phyloP scores from a whole-genome alignment of 192 early-diverging fungal genomes.

The Spizellomyces sp. region DNA sequence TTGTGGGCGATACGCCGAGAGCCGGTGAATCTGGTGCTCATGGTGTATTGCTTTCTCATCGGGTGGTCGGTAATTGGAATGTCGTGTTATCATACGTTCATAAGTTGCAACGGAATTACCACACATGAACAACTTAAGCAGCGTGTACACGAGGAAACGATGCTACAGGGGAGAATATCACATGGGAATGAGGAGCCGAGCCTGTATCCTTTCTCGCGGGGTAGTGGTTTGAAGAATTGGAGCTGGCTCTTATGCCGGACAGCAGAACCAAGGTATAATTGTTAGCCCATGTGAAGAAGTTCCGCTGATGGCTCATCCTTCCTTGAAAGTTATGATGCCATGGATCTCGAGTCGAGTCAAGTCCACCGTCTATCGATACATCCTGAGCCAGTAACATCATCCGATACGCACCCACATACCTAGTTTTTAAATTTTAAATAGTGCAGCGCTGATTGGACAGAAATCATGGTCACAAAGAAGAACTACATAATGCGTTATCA shows the following conservation, averaged over 20 bases:
- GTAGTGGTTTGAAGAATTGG: slow-evolving; percentile 52
- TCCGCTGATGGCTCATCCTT: too few species aligned
- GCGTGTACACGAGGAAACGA: slow-evolving; percentile 28
- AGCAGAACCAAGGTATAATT: slow-evolving; percentile 1
- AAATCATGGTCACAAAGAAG: too few species aligned
- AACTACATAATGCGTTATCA: too few species aligned
- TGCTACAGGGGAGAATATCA: not conserved
- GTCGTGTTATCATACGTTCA: slow-evolving; percentile 73
- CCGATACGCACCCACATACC: too few species aligned
- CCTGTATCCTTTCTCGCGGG: slow-evolving; percentile 55
- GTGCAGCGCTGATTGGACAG: too few species aligned
- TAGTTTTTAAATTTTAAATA: too few species aligned
- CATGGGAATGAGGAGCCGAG: slow-evolving; percentile 34
- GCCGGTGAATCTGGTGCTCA: slow-evolving; percentile 60
- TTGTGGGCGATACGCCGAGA: slow-evolving; percentile 27
- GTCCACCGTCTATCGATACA: too few species aligned
- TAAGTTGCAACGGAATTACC: slow-evolving; percentile 75
- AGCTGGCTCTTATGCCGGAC: slow-evolving; percentile 59
- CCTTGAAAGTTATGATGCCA: too few species aligned
- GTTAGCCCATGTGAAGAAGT: too few species aligned
- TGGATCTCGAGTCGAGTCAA: too few species aligned
- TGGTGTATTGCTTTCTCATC: slow-evolving; percentile 65
- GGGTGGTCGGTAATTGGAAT: slow-evolving; percentile 73
- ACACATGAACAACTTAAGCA: slow-evolving; percentile 79
- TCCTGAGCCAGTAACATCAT: too few species aligned